Percentiles rank a stretch among this genome's conserved stretches.
phyloP scores from a whole-genome alignment of 306 rosid species.

The Casuarina equisetifolia region DNA sequence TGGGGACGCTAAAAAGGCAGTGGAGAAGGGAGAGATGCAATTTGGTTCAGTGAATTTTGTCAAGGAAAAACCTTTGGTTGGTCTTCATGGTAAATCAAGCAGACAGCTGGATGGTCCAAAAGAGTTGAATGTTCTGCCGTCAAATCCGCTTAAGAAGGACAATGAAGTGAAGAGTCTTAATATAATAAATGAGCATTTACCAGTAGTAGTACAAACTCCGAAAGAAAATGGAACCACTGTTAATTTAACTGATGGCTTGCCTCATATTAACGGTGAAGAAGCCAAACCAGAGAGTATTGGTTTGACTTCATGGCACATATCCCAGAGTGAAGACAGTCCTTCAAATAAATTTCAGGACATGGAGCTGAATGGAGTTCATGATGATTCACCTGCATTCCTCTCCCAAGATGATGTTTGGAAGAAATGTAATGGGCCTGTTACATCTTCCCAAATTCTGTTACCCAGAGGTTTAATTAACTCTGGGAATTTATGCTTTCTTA shows the following conservation, averaged over 20 bases:
- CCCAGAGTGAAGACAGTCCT: slow-evolving; percentile 34
- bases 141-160: slow-evolving; percentile 31
- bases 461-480: slow-evolving; percentile 84
- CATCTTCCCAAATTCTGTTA: slow-evolving; percentile 37
- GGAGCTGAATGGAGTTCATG: slow-evolving; percentile 33
- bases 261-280: slow-evolving; percentile 33
- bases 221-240: slow-evolving; percentile 53
- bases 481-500: slow-evolving; percentile 91
- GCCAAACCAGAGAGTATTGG: slow-evolving; percentile 8
- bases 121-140: slow-evolving; percentile 26
- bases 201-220: slow-evolving; percentile 27
- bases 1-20: slow-evolving; percentile 42
- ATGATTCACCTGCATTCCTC: slow-evolving; percentile 30
- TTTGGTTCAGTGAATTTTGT: slow-evolving; percentile 65
- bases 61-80: slow-evolving; percentile 17
- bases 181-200: slow-evolving; percentile 23
- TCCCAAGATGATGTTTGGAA: slow-evolving; percentile 33
- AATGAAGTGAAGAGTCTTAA: slow-evolving; percentile 37
- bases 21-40: slow-evolving; percentile 54
- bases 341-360: slow-evolving; percentile 41
- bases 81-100: slow-evolving; percentile 32
- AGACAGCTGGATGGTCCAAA: slow-evolving; percentile 30
- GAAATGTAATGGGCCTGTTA: slow-evolving; percentile 45
- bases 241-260: slow-evolving; percentile 12
- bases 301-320: slow-evolving; percentile 21